These are phyloP conservation scores for Chlamydomonas sp. DNA, from an alignment of 139 green algal species.

Conservation along the genomic window DNA sequence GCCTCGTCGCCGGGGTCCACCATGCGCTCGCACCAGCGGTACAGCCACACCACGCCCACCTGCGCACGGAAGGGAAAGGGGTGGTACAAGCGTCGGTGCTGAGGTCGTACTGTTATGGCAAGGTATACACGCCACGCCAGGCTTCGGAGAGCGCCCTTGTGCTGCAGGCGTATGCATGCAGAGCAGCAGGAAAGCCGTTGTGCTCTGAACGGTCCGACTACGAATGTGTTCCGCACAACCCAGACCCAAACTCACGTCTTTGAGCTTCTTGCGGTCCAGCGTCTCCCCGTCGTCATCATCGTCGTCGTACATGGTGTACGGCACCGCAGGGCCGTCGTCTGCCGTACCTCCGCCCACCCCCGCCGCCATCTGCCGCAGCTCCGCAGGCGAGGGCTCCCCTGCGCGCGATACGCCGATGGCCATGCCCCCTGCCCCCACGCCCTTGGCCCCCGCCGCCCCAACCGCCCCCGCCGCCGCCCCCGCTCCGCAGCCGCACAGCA, in stretches of 20 bases:
- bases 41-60: constrained; percentile 54
- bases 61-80: not conserved
- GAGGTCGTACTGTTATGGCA: not conserved
- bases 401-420: not conserved
- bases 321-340: not conserved
- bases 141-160: not conserved
- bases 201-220: not conserved
- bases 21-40: constrained; percentile 28
- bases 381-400: constrained; percentile 22
- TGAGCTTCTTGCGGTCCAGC: constrained; percentile 47
- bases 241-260: constrained; percentile 18
- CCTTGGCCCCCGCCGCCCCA: too few relatives aligned
- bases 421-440: not conserved
- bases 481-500: too few relatives aligned
- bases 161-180: not conserved
- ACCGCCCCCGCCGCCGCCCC: too few relatives aligned
- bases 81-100: not conserved
- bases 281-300: constrained; percentile 55
- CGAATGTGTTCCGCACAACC: not conserved
- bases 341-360: not conserved
- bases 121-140: not conserved
- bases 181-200: not conserved
- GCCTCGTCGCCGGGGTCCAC: constrained; percentile 31
- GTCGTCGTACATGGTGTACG: constrained; percentile 21
- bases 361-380: constrained; percentile 25